phyloP scores from a whole-genome alignment of 1,284 basidiomycete genomes.

The Ganoderma sinense region DNA sequence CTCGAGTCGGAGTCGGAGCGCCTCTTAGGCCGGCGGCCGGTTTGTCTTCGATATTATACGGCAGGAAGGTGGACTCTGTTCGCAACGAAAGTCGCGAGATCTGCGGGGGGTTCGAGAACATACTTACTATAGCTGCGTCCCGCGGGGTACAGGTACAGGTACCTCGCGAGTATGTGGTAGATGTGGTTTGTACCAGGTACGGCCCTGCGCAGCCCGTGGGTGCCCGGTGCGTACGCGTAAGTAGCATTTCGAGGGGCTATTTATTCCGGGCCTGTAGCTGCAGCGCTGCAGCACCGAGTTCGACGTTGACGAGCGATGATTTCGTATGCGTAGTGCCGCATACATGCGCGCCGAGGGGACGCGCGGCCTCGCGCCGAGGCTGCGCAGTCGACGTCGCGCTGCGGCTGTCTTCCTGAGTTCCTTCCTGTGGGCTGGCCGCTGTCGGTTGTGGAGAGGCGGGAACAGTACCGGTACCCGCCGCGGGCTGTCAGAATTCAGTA shows the following conservation, averaged over 20 bases:
- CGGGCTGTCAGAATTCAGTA: background rate
- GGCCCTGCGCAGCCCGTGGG: background rate
- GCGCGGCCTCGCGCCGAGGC: too few relatives aligned
- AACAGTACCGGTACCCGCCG: background rate
- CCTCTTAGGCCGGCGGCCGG: background rate
- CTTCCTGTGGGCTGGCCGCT: too few relatives aligned
- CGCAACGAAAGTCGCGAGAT: background rate
- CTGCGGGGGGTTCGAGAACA: background rate
- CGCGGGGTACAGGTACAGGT: background rate
- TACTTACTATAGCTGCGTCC: background rate
- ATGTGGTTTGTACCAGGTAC: background rate
- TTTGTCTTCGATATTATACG: background rate
- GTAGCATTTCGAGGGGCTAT: too few relatives aligned
- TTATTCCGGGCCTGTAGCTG: background rate
- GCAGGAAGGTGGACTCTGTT: background rate
- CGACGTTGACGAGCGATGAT: too few relatives aligned
- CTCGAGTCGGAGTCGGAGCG: background rate
- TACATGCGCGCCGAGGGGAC: too few relatives aligned
- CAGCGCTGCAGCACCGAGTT: too few relatives aligned
- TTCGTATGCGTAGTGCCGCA: too few relatives aligned
- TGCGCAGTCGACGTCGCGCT: too few relatives aligned
- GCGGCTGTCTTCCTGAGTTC: too few relatives aligned
- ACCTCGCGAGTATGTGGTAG: background rate
- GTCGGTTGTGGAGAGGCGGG: too few relatives aligned
- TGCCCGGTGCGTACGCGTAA: too few relatives aligned